Conservation (phyloP, 257 asterid species). For the Asclepias syriaca region DNA sequence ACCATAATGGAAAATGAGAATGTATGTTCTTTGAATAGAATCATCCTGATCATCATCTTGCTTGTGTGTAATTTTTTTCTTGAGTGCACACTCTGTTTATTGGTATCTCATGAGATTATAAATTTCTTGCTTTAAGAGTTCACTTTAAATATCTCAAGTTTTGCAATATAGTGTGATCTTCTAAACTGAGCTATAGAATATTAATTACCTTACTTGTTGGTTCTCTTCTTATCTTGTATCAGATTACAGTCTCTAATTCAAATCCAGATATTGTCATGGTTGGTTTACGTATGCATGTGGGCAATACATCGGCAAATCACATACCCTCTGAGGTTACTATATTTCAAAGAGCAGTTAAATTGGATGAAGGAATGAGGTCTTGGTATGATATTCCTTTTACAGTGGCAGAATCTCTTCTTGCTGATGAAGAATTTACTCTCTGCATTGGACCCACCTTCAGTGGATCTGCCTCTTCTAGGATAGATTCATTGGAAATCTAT, state of each 20-base stretch:
- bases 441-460: slow-evolving; percentile 78
- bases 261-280: slow-evolving; percentile 98
- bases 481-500: slow-evolving; percentile 92
- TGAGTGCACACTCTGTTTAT: too few relatives aligned
- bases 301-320: slow-evolving; percentile 81
- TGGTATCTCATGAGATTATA: too few relatives aligned
- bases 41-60: background rate
- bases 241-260: slow-evolving; percentile 85
- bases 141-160: background rate
- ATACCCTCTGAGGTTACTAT: slow-evolving; percentile 83
- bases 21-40: background rate
- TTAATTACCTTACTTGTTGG: background rate
- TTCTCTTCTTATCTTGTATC: slow-evolving; percentile 21
- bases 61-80: background rate
- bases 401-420: slow-evolving; percentile 94
- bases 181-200: background rate
- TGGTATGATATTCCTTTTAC: slow-evolving; percentile 99
- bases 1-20: background rate
- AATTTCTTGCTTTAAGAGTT: background rate
- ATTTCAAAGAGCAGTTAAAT: slow-evolving; percentile 80
- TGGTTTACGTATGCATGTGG: slow-evolving; percentile 91
- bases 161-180: background rate
- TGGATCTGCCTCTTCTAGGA: slow-evolving; percentile 81
- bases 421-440: slow-evolving; percentile 87
- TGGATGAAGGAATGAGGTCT: slow-evolving; percentile 97